phyloP scores from a whole-genome alignment of 139 green algal species.

The Monoraphidium neglectum region DNA sequence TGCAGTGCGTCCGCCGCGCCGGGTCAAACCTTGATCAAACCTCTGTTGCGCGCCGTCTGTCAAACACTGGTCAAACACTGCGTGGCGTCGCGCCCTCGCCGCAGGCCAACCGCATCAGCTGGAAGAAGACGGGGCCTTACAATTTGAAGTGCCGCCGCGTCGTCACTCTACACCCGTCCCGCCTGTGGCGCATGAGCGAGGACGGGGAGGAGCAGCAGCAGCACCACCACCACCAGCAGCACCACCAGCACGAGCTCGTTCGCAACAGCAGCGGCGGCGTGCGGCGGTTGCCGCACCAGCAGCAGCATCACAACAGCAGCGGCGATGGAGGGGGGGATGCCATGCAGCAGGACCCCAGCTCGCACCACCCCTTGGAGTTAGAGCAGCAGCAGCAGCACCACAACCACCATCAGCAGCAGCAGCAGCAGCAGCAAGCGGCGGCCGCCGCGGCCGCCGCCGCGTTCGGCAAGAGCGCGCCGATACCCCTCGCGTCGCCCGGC shows the following conservation, averaged over 20 bases:
- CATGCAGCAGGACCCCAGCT: background rate
- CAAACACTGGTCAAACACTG: too few species aligned
- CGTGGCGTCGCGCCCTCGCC: background rate
- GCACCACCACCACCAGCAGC: too few species aligned
- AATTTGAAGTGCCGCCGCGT: conserved; percentile 85
- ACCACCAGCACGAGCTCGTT: too few species aligned
- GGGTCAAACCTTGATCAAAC: too few species aligned
- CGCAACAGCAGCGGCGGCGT: too few species aligned
- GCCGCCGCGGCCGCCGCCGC: background rate
- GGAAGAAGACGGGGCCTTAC: conserved; percentile 96
- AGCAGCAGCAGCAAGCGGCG: background rate
- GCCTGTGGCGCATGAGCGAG: too few species aligned
- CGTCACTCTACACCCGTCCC: too few species aligned
- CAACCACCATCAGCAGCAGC: too few species aligned
- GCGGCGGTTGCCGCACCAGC: too few species aligned
- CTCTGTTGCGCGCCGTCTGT: too few species aligned
- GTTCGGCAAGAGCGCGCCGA: background rate
- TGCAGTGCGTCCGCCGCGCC: too few species aligned
- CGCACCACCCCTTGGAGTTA: background rate
- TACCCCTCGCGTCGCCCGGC: background rate
- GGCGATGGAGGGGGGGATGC: background rate
- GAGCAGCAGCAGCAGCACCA: background rate
- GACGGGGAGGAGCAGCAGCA: too few species aligned
- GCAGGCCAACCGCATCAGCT: conserved; percentile 53
- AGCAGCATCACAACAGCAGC: background rate